These are phyloP conservation scores for Orbilia ellipsospora DNA, from an alignment of 2,329 filamentous ascomycete species.

Conservation along the genomic window DNA sequence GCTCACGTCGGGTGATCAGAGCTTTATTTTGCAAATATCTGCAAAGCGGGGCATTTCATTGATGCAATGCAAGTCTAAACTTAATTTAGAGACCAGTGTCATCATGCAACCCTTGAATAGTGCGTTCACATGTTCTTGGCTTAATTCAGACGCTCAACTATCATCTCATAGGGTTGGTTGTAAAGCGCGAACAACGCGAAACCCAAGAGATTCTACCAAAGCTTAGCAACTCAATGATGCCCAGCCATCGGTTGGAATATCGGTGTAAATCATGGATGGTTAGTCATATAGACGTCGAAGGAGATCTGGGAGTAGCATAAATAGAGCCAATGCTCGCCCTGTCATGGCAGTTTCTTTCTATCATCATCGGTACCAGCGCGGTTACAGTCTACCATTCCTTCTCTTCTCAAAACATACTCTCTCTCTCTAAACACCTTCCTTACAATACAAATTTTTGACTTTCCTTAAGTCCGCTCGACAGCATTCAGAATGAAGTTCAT, in stretches of 20 bases:
- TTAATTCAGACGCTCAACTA: too few relatives aligned
- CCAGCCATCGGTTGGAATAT: not conserved
- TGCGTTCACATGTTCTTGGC: too few relatives aligned
- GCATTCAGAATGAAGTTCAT: constrained; percentile 6
- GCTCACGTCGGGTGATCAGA: not conserved
- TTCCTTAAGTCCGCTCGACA: not conserved
- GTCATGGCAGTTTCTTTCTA: not conserved
- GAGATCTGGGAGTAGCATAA: not conserved
- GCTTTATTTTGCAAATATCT: not conserved
- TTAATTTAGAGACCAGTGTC: not conserved
- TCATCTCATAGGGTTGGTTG: too few relatives aligned
- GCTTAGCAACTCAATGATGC: not conserved
- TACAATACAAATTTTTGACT: not conserved
- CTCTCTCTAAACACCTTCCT: not conserved
- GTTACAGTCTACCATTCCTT: constrained; percentile 1
- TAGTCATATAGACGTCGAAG: not conserved
- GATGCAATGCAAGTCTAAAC: not conserved
- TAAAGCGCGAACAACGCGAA: too few relatives aligned
- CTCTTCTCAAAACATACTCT: not conserved
- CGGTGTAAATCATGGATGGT: not conserved
- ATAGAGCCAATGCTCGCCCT: not conserved
- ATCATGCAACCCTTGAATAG: too few relatives aligned
- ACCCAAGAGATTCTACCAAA: too few relatives aligned
- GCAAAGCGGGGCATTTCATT: not conserved
- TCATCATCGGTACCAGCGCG: not conserved